A percentile compares a stretch with the other conserved stretches of the same genome.
These are phyloP conservation scores for Globisporangium parvum DNA, from an alignment of 352 stramenopile species.

Conservation along the genomic window DNA sequence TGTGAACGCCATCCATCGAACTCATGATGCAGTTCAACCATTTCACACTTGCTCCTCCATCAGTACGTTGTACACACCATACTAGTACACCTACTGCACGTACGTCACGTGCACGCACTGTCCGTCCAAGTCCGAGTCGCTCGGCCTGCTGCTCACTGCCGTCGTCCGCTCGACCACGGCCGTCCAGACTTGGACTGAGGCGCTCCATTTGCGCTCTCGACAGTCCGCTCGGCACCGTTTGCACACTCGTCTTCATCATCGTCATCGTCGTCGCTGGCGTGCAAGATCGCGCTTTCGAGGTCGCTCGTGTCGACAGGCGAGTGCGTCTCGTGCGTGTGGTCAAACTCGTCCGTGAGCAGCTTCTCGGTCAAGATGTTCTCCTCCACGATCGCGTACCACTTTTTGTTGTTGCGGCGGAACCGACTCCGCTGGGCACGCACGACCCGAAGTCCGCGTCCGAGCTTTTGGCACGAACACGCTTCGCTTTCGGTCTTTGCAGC, in stretches of 20 bases:
- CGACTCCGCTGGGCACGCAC: slow-evolving; percentile 24
- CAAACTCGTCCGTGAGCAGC: slow-evolving; percentile 20
- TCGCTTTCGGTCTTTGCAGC: slow-evolving; percentile 13
- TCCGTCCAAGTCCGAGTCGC: too few species aligned
- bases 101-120: too few species aligned
- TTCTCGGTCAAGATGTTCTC: slow-evolving; percentile 32
- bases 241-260: slow-evolving; percentile 1
- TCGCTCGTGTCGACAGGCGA: slow-evolving; percentile 16
- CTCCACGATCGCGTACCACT: slow-evolving; percentile 39
- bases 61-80: too few species aligned
- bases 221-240: neutral
- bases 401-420: slow-evolving; percentile 49
- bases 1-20: too few species aligned
- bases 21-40: too few species aligned
- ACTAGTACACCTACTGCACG: too few species aligned
- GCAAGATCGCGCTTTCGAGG: slow-evolving; percentile 20
- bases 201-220: neutral
- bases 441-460: slow-evolving; percentile 30
- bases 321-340: slow-evolving; percentile 18
- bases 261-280: slow-evolving; percentile 5
- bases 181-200: too few species aligned
- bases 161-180: too few species aligned
- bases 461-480: slow-evolving; percentile 38
- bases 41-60: too few species aligned
- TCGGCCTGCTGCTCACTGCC: too few species aligned